phyloP scores from a whole-genome alignment of 495 filamentous ascomycete species.

The Annulohypoxylon moriforme region DNA sequence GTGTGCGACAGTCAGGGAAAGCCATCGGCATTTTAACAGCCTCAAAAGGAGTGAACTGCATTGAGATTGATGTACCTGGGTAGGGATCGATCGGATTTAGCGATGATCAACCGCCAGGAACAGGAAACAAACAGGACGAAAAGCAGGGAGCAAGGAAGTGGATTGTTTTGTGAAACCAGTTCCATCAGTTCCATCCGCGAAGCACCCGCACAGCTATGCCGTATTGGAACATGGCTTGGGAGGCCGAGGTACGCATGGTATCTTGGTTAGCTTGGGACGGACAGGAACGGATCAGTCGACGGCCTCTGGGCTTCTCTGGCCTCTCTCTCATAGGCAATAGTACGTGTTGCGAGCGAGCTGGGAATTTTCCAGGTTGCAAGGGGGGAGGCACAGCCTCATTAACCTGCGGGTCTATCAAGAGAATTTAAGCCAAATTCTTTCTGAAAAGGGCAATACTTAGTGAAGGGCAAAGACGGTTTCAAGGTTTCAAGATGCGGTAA shows the following conservation, averaged over 20 bases:
- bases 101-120: slow-evolving; percentile 37
- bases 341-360: slow-evolving; percentile 31
- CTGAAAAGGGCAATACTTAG: neutral
- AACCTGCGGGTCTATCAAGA: slow-evolving; percentile 22
- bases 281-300: slow-evolving; percentile 28
- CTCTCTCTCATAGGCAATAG: neutral
- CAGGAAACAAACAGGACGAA: slow-evolving; percentile 30
- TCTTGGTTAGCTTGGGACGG: neutral
- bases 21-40: slow-evolving; percentile 9
- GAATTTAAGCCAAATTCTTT: slow-evolving; percentile 15
- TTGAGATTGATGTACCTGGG: slow-evolving; percentile 7
- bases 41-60: slow-evolving; percentile 4
- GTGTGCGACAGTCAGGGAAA: slow-evolving; percentile 1
- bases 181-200: neutral
- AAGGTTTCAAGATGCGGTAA: slow-evolving; percentile 13
- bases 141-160: slow-evolving; percentile 21
- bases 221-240: neutral
- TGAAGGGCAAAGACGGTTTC: slow-evolving; percentile 14
- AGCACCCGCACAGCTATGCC: neutral
- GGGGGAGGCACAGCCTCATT: slow-evolving; percentile 41
- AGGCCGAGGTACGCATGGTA: slow-evolving; percentile 18
- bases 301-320: no score
- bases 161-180: slow-evolving; percentile 10
- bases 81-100: slow-evolving; percentile 28
- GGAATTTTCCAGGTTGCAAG: slow-evolving; percentile 17